phyloP scores from a whole-genome alignment of 108 stramenopile genomes.

The Cylindrotheca fusiformis region DNA sequence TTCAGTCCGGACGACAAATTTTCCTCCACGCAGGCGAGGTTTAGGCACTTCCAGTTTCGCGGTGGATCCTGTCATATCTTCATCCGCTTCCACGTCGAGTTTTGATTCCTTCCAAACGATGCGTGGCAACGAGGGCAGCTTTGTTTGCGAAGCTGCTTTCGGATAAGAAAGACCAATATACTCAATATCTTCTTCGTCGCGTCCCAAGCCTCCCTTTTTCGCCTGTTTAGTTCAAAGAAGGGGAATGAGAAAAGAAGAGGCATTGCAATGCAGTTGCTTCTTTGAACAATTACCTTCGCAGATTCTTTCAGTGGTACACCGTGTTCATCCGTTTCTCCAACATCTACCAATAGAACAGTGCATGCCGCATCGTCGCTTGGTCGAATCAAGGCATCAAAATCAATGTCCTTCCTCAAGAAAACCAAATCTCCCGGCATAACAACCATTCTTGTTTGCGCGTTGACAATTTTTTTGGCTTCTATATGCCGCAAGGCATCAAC shows the following conservation, averaged over 20 bases:
- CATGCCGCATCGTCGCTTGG: slow-evolving; percentile 38
- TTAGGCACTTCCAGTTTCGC: slow-evolving; percentile 68
- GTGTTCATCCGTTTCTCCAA: slow-evolving; percentile 77
- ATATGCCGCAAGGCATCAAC: slow-evolving; percentile 71
- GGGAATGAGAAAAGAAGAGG: background rate
- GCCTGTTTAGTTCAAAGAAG: slow-evolving; percentile 21
- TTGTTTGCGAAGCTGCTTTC: slow-evolving; percentile 19
- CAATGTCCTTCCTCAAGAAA: slow-evolving; percentile 27
- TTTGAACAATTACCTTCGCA: slow-evolving; percentile 54
- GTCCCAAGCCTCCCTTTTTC: slow-evolving; percentile 62
- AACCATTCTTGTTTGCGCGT: slow-evolving; percentile 40
- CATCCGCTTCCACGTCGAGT: slow-evolving; percentile 67
- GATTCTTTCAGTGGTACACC: slow-evolving; percentile 79
- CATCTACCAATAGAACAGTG: slow-evolving; percentile 67
- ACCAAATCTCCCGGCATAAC: slow-evolving; percentile 79
- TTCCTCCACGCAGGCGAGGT: slow-evolving; percentile 43
- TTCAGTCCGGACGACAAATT: slow-evolving; percentile 34
- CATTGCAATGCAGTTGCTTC: background rate
- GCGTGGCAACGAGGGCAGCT: slow-evolving; percentile 25
- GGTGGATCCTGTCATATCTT: slow-evolving; percentile 69
- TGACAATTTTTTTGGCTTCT: slow-evolving; percentile 33
- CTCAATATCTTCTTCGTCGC: slow-evolving; percentile 85
- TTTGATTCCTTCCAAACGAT: slow-evolving; percentile 74
- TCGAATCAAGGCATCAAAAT: slow-evolving; percentile 20
- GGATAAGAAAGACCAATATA: slow-evolving; percentile 68